Conservation (phyloP, 2,329 filamentous ascomycete species). For the Aspergillus melleus region DNA sequence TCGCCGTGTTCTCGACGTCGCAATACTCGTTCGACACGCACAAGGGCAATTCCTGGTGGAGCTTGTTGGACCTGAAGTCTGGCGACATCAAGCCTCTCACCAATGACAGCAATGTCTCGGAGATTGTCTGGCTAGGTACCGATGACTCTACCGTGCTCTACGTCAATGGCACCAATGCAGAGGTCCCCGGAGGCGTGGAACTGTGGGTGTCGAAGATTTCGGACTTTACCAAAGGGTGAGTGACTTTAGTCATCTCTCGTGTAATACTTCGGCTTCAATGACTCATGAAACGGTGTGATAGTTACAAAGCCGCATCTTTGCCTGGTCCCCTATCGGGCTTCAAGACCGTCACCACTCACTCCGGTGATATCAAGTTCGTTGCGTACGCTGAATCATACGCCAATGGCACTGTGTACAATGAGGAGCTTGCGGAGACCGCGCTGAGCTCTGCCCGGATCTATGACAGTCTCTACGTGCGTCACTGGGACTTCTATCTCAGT, state of each 20-base stretch:
- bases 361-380: conserved; percentile 53
- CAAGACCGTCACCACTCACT: conserved; percentile 36
- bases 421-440: conserved; percentile 59
- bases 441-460: conserved; percentile 70
- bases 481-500: conserved; percentile 78
- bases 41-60: conserved; percentile 59
- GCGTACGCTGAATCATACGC: conserved; percentile 64
- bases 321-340: conserved; percentile 40
- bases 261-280: neutral
- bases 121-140: conserved; percentile 75
- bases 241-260: neutral
- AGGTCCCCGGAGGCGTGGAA: conserved; percentile 41
- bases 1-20: conserved; percentile 59
- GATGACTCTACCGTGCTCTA: conserved; percentile 61
- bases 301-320: conserved; percentile 41
- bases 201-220: conserved; percentile 39
- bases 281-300: conserved; percentile 12
- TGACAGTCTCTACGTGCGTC: conserved; percentile 72
- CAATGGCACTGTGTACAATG: conserved; percentile 68
- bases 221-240: conserved; percentile 35
- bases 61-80: conserved; percentile 69
- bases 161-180: conserved; percentile 49
- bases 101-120: conserved; percentile 63
- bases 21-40: conserved; percentile 80
- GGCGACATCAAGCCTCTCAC: conserved; percentile 67